A percentile compares a stretch with the other conserved stretches of the same genome.
These are phyloP conservation scores for Chlorella ohadii DNA, from an alignment of 139 green algal species.

Conservation along the genomic window DNA sequence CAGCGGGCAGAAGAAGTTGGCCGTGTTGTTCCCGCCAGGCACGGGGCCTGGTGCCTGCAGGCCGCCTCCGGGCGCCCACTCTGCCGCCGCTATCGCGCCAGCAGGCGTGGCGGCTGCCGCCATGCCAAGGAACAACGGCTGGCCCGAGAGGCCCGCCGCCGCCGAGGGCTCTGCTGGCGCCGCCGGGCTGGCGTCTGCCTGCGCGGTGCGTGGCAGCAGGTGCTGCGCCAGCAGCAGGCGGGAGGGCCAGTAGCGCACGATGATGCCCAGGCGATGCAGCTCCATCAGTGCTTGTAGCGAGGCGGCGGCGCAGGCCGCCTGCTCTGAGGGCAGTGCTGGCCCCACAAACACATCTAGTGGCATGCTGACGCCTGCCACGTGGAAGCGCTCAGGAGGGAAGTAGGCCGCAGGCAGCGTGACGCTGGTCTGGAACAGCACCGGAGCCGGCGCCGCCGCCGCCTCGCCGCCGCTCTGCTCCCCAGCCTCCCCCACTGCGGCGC, in stretches of 20 bases:
- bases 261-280: conserved; percentile 24
- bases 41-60: not conserved
- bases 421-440: conserved; percentile 20
- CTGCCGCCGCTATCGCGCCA: not conserved
- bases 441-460: not conserved
- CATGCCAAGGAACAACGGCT: not conserved
- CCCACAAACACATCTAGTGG: conserved; percentile 26
- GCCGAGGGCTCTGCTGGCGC: not conserved
- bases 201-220: conserved; percentile 12
- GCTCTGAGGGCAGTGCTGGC: conserved; percentile 6
- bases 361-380: not conserved
- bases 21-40: not conserved
- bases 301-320: conserved; percentile 21
- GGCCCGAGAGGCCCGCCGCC: not conserved
- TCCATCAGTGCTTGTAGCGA: conserved; percentile 27
- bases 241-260: conserved; percentile 45
- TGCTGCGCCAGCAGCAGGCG: conserved; percentile 39
- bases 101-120: not conserved
- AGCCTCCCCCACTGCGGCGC: not conserved
- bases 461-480: not conserved
- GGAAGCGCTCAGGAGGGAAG: conserved; percentile 28
- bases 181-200: not conserved
- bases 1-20: conserved; percentile 30
- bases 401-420: conserved; percentile 21
- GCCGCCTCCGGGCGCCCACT: not conserved